phyloP scores from a whole-genome alignment of 1,139 yeast species.

The Hyphopichia pseudoburtonii region DNA sequence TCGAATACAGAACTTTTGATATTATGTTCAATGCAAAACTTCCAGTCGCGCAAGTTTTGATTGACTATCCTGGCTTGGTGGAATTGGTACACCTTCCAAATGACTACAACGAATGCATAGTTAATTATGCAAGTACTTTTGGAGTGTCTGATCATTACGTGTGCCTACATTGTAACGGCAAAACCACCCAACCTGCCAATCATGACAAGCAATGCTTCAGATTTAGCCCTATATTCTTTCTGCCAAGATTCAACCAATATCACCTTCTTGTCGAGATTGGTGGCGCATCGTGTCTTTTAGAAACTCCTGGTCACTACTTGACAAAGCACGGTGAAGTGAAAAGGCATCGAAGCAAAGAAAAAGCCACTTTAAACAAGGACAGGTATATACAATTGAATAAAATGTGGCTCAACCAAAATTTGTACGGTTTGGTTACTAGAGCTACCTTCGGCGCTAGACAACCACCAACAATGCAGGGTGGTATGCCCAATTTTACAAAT shows the following conservation, averaged over 20 bases:
- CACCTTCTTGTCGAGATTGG: not conserved
- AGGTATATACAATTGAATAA: slow-evolving; percentile 58
- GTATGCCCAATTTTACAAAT: not conserved
- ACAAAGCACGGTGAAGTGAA: slow-evolving; percentile 75
- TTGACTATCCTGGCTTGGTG: slow-evolving; percentile 40
- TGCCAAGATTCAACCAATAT: slow-evolving; percentile 33
- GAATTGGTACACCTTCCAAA: slow-evolving; percentile 41
- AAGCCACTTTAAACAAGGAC: slow-evolving; percentile 50
- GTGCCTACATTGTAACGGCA: slow-evolving; percentile 35
- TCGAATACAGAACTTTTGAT: slow-evolving; percentile 27
- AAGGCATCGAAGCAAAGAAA: slow-evolving; percentile 48
- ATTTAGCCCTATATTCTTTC: slow-evolving; percentile 42
- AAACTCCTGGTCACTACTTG: slow-evolving; percentile 63
- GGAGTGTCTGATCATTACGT: slow-evolving; percentile 24
- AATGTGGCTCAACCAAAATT: slow-evolving; percentile 59
- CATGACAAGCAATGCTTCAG: slow-evolving; percentile 28
- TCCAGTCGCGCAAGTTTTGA: slow-evolving; percentile 11
- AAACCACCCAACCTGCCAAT: slow-evolving; percentile 16
- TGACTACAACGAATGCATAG: slow-evolving; percentile 31
- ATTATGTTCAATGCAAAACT: slow-evolving; percentile 27
- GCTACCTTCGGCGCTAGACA: slow-evolving; percentile 27
- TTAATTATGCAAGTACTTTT: slow-evolving; percentile 19
- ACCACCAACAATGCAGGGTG: not conserved
- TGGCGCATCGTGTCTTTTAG: slow-evolving; percentile 2
- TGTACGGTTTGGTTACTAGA: slow-evolving; percentile 39